Base-by-base conservation (phyloP, 23 red algal genomes). In the Gracilaria vermiculophylla region DNA sequence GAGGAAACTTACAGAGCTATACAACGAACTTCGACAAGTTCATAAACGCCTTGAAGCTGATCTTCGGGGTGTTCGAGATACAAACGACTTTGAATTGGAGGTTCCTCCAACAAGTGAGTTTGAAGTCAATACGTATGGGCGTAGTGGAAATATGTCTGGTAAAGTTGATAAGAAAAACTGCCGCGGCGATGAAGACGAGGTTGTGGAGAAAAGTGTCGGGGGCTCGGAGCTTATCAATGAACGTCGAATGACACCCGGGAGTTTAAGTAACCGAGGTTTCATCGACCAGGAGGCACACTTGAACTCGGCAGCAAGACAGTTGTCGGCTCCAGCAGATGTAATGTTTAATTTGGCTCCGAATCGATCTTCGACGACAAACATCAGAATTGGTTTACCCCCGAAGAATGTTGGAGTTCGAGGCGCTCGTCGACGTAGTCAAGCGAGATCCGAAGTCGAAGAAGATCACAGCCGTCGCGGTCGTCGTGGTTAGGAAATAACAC, bases 1-100 rank as follows among this genome's bases (percentile, higher is more conserved):
- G 84, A 65, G 84, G 49, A 88, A 88, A 55, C 53, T 88, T 8
- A 88, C 35, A 7, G 84, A 88, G 39, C 84, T 88, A 3, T 88
- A 88, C 84, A 88, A 58, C 50, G 84, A 76, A n/a, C 72, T 88
- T 32, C 69, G 84, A 0, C 69, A 88, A 55, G 69, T 88, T 62
- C 84, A 88, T 53, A 77, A 53, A 77, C 66, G 84, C 21, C 70
- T 88, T 61, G 69, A 77, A 76, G 69, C 41, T 77, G 84, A 88
- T 76, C 57, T 88, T 7, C 69, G 84, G 1, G 84, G 84, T 28
- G 53, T 62, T 19, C 69, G 84, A 57, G 84, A 76, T 14, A 2
- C 50, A 39, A 49, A 45, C 45, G 84, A 76, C 3, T 77, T 72
- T 27, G 84, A 88, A 47, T 29, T 48, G 28, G 76, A 79, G 28